phyloP scores from a whole-genome alignment of 2,329 filamentous ascomycete species.

The Nemania bipapillata region DNA sequence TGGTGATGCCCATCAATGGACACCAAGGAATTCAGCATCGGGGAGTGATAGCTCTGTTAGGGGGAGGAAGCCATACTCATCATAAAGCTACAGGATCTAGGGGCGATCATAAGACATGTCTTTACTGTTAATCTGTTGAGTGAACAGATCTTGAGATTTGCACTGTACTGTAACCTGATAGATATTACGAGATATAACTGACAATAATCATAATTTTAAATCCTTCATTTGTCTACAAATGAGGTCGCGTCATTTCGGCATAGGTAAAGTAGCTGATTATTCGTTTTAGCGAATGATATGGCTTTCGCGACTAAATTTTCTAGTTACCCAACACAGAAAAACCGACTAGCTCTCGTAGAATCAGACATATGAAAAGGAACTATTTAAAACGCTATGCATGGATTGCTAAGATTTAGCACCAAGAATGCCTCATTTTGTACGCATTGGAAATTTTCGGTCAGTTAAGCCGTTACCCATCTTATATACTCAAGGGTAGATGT shows the following conservation, averaged over 20 bases:
- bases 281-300: neutral
- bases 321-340: neutral
- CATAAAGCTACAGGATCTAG: neutral
- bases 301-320: neutral
- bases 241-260: no score
- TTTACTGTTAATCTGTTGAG: no score
- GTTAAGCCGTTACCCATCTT: neutral
- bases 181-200: no score
- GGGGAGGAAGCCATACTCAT: no score
- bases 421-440: neutral
- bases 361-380: neutral
- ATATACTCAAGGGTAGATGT: neutral
- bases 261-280: no score
- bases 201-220: no score
- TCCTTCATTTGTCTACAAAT: no score
- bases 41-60: slow-evolving; percentile 2
- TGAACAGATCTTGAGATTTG: no score
- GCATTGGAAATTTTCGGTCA: neutral
- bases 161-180: no score
- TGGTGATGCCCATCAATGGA: slow-evolving; percentile 48
- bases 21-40: neutral
- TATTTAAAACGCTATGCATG: neutral
- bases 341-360: neutral
- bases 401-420: neutral
- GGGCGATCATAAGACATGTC: no score